phyloP scores from a whole-genome alignment of 495 filamentous ascomycete genomes.

The Talaromyces stipitatus region DNA sequence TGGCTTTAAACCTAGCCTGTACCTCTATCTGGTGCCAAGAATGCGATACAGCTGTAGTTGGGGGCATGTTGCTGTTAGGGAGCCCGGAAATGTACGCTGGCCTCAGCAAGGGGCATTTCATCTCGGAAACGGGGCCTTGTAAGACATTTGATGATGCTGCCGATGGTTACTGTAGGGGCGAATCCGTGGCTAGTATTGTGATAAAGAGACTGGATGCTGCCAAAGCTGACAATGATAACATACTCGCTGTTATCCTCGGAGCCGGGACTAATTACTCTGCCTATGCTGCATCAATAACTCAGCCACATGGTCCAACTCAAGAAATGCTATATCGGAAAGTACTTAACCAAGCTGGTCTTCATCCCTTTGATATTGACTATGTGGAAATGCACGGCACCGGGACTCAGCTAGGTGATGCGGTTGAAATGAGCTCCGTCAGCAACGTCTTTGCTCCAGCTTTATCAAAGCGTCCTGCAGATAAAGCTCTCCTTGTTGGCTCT shows the following conservation, averaged over 20 bases:
- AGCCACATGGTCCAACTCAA: constrained; percentile 66
- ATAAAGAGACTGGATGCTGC: constrained; percentile 73
- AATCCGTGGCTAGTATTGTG: constrained; percentile 62
- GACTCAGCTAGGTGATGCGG: constrained; percentile 72
- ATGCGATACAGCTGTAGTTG: constrained; percentile 76
- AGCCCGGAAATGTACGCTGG: constrained; percentile 82
- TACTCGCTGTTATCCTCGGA: constrained; percentile 59
- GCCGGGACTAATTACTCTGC: constrained; percentile 69
- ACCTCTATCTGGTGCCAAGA: constrained; percentile 73
- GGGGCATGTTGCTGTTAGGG: constrained; percentile 75
- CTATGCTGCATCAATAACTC: constrained; percentile 70
- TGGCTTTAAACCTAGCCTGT: constrained; percentile 78
- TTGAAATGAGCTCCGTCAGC: constrained; percentile 71
- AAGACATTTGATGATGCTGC: constrained; percentile 72
- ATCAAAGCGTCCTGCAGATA: constrained; percentile 27
- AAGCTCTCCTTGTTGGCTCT: constrained; percentile 54
- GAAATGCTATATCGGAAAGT: constrained; percentile 58
- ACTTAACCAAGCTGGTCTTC: constrained; percentile 58
- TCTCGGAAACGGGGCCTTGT: constrained; percentile 76
- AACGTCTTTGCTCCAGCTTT: constrained; percentile 71
- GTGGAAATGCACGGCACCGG: constrained; percentile 87
- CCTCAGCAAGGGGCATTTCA: constrained; percentile 73
- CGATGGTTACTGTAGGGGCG: constrained; percentile 72
- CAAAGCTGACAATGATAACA: constrained; percentile 59
- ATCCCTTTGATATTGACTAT: constrained; percentile 68